These are phyloP conservation scores for Lantana camara DNA, from an alignment of 257 asterid species.

Conservation along the genomic window DNA sequence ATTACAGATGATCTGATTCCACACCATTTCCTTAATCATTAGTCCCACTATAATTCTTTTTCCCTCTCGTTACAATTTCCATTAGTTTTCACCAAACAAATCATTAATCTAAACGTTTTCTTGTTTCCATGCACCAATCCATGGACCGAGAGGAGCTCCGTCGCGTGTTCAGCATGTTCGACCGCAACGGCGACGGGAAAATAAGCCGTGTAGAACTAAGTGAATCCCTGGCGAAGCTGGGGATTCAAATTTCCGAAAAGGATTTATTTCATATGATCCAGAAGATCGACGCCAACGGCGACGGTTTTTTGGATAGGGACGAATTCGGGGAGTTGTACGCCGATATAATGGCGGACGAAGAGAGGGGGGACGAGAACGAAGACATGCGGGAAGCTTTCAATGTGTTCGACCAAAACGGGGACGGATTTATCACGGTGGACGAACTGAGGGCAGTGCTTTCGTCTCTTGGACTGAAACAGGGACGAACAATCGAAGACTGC, in stretches of 20 bases:
- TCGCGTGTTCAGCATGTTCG: constrained; percentile 56
- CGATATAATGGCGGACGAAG: constrained; percentile 45
- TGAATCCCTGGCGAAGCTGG: constrained; percentile 51
- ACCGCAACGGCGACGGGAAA: constrained; percentile 55
- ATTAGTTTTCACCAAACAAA: background rate
- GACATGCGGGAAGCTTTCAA: constrained; percentile 63
- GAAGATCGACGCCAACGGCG: constrained; percentile 55
- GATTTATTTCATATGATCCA: constrained; percentile 49
- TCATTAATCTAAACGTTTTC: background rate
- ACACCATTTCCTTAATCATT: background rate
- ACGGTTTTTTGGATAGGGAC: constrained; percentile 51
- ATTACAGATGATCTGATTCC: constrained; percentile 9
- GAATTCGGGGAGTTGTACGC: constrained; percentile 51
- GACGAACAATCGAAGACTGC: constrained; percentile 53
- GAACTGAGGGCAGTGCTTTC: constrained; percentile 53
- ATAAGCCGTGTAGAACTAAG: constrained; percentile 48
- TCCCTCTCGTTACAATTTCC: no score
- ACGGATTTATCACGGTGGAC: constrained; percentile 56
- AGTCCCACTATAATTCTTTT: background rate
- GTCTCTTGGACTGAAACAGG: constrained; percentile 56
- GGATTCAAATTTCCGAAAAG: constrained; percentile 48
- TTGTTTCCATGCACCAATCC: background rate
- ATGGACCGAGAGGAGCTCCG: constrained; percentile 52
- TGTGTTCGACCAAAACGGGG: constrained; percentile 59
- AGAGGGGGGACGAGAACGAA: constrained; percentile 39